Evolutionary conservation across 202 grass and related monocot species (phyloP).

Genomic region (Carex arenaria): DNA sequence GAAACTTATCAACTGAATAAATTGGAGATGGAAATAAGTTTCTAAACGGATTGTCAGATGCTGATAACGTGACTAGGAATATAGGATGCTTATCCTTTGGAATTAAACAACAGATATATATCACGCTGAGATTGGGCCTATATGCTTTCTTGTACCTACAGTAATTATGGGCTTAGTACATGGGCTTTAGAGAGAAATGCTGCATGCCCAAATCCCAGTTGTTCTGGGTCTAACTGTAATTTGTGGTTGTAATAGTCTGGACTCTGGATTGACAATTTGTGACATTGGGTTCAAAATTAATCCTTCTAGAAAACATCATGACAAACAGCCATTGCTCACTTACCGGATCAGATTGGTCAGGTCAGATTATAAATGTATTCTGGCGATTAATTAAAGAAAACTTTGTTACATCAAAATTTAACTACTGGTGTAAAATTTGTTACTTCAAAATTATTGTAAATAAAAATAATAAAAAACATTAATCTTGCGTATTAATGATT

Average conservation of each 20-base stretch:
- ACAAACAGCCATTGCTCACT: neutral
- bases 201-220: neutral
- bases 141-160: neutral
- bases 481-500: neutral
- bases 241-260: neutral
- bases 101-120: neutral
- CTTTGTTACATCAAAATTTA: no score
- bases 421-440: neutral
- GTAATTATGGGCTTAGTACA: neutral
- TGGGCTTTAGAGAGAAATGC: neutral
- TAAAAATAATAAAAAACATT: no score
- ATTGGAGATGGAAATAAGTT: neutral
- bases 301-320: neutral
- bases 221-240: neutral
- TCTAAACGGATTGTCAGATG: neutral
- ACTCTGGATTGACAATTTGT: no score
- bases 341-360: neutral
- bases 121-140: neutral
- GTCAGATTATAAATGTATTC: neutral
- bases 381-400: no score
- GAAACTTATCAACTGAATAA: neutral
- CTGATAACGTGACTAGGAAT: no score
- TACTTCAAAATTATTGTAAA: neutral
- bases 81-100: no score
- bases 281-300: neutral